Conservation (phyloP, 2,329 filamentous ascomycete species). For the Colletotrichum scovillei region DNA sequence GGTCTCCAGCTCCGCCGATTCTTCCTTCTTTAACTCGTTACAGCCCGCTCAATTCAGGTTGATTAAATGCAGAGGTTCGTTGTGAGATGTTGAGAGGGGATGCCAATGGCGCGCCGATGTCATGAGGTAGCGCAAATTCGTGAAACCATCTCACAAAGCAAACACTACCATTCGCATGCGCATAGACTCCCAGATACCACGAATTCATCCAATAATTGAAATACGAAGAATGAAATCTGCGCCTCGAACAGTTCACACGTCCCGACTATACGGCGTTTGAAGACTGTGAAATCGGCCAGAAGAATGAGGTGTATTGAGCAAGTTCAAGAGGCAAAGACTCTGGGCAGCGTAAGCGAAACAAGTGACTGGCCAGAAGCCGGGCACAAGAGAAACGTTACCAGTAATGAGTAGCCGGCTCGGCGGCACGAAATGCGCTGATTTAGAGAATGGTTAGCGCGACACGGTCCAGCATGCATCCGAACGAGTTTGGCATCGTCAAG, state of each 20-base stretch:
- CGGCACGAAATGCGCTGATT: conserved; percentile 6
- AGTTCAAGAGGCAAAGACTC: conserved; percentile 27
- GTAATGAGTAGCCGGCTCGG: background rate
- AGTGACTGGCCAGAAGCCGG: background rate
- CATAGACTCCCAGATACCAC: background rate
- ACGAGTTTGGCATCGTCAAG: background rate
- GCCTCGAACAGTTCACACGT: background rate
- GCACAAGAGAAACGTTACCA: background rate
- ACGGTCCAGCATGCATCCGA: conserved; percentile 7
- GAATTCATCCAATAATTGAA: background rate
- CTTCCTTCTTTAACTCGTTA: background rate
- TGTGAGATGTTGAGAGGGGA: background rate
- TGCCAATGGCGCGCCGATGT: background rate
- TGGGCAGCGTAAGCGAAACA: conserved; percentile 13
- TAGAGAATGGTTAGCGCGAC: background rate
- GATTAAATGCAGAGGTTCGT: background rate
- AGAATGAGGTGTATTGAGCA: conserved; percentile 37
- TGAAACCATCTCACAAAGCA: conserved; percentile 9
- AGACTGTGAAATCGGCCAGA: background rate
- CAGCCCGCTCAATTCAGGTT: background rate
- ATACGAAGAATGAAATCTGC: background rate
- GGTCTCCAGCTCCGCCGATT: background rate
- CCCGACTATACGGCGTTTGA: conserved; percentile 3
- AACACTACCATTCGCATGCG: background rate
- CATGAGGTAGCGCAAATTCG: background rate